A percentile compares a stretch with the other conserved stretches of the same genome.
phyloP scores from a whole-genome alignment of 1,284 basidiomycete species.

The Bondarzewia mesenterica region DNA sequence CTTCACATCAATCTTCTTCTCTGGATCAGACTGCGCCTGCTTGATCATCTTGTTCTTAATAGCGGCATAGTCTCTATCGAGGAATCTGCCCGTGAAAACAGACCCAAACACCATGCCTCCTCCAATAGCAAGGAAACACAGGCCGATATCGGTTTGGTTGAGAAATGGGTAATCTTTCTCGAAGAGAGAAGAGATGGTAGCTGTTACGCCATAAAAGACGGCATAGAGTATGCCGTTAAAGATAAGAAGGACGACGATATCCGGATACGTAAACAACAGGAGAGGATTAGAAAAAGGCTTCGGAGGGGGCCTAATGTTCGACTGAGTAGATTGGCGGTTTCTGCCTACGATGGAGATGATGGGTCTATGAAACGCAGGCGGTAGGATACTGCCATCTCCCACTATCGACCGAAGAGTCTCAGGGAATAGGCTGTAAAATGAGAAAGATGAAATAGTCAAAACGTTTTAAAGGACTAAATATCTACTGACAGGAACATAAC shows the following conservation, averaged over 20 bases:
- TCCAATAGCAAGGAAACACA: constrained; percentile 66
- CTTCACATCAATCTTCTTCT: constrained; percentile 16
- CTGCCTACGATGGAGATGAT: constrained; percentile 47
- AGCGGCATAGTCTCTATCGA: constrained; percentile 48
- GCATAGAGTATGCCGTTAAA: constrained; percentile 52
- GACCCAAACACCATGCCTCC: constrained; percentile 48
- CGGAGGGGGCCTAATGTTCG: constrained; percentile 21
- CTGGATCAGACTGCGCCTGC: constrained; percentile 15
- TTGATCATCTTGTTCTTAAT: constrained; percentile 25
- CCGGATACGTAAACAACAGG: constrained; percentile 45
- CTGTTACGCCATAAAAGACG: constrained; percentile 57
- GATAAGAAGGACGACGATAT: constrained; percentile 55
- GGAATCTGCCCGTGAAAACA: constrained; percentile 37
- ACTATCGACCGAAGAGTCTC: constrained; percentile 46
- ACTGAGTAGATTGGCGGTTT: constrained; percentile 14
- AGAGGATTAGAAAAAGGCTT: constrained; percentile 48
- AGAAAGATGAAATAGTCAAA: background rate
- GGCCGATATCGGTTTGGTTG: constrained; percentile 53
- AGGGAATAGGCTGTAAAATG: constrained; percentile 30
- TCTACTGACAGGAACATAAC: constrained; percentile 44
- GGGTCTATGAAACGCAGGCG: constrained; percentile 40
- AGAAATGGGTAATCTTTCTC: constrained; percentile 49
- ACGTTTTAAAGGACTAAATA: background rate
- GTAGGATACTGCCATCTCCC: constrained; percentile 48
- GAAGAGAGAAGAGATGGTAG: constrained; percentile 62